phyloP scores from a whole-genome alignment of 73 alveolate species.

The Paramecium sonneborni region DNA sequence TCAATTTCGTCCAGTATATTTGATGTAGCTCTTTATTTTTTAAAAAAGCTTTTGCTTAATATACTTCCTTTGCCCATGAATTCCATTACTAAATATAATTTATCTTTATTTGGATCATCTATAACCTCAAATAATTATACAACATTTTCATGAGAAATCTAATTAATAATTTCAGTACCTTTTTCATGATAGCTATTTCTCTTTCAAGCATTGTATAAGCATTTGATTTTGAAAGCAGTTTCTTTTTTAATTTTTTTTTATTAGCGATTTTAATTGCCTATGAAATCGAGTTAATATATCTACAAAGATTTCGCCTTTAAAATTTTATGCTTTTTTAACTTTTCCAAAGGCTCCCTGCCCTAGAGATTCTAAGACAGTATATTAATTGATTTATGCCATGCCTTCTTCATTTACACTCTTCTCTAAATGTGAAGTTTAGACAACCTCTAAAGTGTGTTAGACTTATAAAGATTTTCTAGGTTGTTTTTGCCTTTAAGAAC shows the following conservation, averaged over 20 bases:
- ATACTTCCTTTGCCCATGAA: conserved; percentile 57
- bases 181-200: conserved; percentile 68
- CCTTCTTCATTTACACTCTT: conserved; percentile 64
- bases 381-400: conserved; percentile 44
- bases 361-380: not conserved
- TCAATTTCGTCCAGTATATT: conserved; percentile 45
- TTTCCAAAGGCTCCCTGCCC: conserved; percentile 69
- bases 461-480: conserved; percentile 17
- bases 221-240: conserved; percentile 52
- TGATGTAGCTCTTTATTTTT: not conserved
- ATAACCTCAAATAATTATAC: conserved; percentile 64
- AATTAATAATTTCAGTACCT: not conserved
- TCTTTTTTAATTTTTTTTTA: conserved; percentile 61
- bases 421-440: conserved; percentile 48
- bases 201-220: conserved; percentile 65
- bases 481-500: not conserved
- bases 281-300: not conserved
- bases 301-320: conserved; percentile 40
- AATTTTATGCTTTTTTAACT: conserved; percentile 44
- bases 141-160: conserved; percentile 56
- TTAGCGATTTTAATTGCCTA: conserved; percentile 63
- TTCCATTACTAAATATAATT: conserved; percentile 65
- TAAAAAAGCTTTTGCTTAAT: conserved; percentile 51
- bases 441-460: conserved; percentile 34
- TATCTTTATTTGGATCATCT: conserved; percentile 67